phyloP scores from a whole-genome alignment of 1,284 basidiomycete species.

The Naganishia sp. region DNA sequence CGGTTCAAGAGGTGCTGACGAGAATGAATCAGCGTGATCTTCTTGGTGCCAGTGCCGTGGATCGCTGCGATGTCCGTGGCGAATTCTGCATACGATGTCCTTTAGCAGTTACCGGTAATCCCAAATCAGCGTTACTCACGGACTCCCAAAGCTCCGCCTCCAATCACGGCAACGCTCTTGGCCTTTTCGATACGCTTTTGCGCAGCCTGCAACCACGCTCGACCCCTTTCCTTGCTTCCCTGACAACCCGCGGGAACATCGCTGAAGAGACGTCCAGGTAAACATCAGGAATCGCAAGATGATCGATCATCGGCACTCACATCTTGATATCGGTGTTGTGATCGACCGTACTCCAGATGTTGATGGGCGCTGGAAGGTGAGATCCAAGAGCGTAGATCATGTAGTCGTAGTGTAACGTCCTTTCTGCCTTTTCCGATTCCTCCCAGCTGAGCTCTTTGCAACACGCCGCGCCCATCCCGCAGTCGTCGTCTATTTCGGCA shows the following conservation, averaged over 20 bases:
- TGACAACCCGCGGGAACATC: constrained; percentile 1
- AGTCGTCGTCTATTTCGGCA: not conserved
- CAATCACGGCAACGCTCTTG: constrained; percentile 53
- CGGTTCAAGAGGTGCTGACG: constrained; percentile 36
- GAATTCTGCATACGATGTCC: constrained; percentile 46
- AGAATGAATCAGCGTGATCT: constrained; percentile 57
- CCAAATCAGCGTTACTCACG: constrained; percentile 43
- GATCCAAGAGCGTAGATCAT: constrained; percentile 54
- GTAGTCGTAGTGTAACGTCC: constrained; percentile 54
- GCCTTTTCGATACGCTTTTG: constrained; percentile 47
- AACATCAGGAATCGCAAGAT: not conserved
- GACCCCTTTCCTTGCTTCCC: constrained; percentile 35
- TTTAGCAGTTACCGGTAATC: not conserved
- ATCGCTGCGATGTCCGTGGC: constrained; percentile 56
- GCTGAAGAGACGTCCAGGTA: not conserved
- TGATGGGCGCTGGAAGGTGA: constrained; percentile 50
- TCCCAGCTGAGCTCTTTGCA: constrained; percentile 25
- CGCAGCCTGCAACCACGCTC: constrained; percentile 38
- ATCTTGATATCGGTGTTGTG: constrained; percentile 33
- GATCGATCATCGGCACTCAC: not conserved
- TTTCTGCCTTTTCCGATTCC: constrained; percentile 39
- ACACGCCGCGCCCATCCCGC: constrained; percentile 15
- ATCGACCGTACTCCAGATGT: constrained; percentile 44
- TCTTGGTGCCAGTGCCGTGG: constrained; percentile 57
- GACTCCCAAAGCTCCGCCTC: constrained; percentile 58